Base-by-base conservation (phyloP, 2,329 filamentous ascomycete genomes). In the Phoma sp. region DNA sequence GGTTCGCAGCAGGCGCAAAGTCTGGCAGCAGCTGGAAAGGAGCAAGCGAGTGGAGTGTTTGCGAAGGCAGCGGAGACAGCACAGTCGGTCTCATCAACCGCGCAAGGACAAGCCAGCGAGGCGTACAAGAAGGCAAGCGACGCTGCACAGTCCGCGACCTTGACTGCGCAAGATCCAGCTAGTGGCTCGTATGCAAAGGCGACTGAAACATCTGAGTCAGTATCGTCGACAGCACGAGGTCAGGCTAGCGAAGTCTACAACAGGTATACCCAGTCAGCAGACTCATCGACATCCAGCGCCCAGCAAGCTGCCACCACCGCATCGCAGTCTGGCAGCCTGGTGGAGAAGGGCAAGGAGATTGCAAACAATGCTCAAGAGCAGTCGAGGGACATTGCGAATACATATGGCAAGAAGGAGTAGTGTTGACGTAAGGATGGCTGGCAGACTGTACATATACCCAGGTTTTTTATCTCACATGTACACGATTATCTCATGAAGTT, bases 1-100 rank as follows among this genome's bases (percentile, higher is more conserved):
- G 63, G 68, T 7, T 62, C 60, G 32, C 54, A 65, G n/a, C 64
- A 69, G 36, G 67, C 67, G 9, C 64, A 40, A n/a, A 38, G 46
- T 10, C 33, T 55, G 14, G 45, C 46, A 30, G 45, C 46, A 30
- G 29, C 45, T 28, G 68, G 65, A 2, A 67, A 67, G 47, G 60
- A 60, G 30, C 51, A 48, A 10, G 53, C 55, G 15, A 54, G 53
- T 7, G 50, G 43, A 29, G 47, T 36, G 21, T 49, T 40, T 23
- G 28, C 42, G 10, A 62, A 48, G 38, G 55, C 57, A 17, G 51
- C 53, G 7, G 57, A 61, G 37, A 32, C 52, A 14, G 57, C 58
- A 20, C 55, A 39, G 12, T 60, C 56, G 18, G 60, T 57, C 29
- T 50, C 62, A 20, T 50, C 47, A 10, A 61, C 50, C 39, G 62